phyloP scores from a whole-genome alignment of 495 filamentous ascomycete species.

The Penicillium verhagenii region DNA sequence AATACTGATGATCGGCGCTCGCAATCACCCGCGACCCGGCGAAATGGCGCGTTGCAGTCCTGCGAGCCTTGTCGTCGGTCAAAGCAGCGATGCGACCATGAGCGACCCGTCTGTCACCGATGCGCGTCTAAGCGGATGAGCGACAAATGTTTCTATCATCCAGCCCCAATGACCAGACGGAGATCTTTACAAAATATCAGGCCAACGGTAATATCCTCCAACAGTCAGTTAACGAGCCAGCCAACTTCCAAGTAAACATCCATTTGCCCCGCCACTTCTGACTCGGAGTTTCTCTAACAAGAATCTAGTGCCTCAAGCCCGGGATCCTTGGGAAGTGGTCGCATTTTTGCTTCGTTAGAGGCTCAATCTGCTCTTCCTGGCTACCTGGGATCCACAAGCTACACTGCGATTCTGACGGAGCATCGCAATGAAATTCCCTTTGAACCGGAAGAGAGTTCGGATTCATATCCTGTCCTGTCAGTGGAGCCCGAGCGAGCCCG shows the following conservation, averaged over 20 bases:
- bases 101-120: constrained; percentile 36
- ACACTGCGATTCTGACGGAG: constrained; percentile 45
- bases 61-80: constrained; percentile 55
- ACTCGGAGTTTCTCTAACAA: neutral
- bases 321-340: constrained; percentile 22
- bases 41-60: constrained; percentile 49
- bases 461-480: constrained; percentile 26
- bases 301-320: constrained; percentile 28
- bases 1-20: constrained; percentile 22
- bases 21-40: constrained; percentile 30
- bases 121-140: constrained; percentile 35
- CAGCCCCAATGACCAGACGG: constrained; percentile 43
- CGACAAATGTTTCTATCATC: constrained; percentile 42
- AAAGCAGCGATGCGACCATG: constrained; percentile 51
- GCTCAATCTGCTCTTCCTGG: constrained; percentile 33
- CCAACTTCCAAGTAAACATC: constrained; percentile 28
- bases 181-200: constrained; percentile 15
- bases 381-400: constrained; percentile 52
- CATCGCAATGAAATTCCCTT: constrained; percentile 37
- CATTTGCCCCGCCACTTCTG: neutral
- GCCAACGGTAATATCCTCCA: constrained; percentile 11
- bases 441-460: constrained; percentile 34
- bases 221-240: constrained; percentile 18
- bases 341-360: constrained; percentile 25
- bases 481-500: constrained; percentile 35